Evolutionary conservation across 768 basidiomycete genomes (phyloP).

Genomic region (Suillus luteus): DNA sequence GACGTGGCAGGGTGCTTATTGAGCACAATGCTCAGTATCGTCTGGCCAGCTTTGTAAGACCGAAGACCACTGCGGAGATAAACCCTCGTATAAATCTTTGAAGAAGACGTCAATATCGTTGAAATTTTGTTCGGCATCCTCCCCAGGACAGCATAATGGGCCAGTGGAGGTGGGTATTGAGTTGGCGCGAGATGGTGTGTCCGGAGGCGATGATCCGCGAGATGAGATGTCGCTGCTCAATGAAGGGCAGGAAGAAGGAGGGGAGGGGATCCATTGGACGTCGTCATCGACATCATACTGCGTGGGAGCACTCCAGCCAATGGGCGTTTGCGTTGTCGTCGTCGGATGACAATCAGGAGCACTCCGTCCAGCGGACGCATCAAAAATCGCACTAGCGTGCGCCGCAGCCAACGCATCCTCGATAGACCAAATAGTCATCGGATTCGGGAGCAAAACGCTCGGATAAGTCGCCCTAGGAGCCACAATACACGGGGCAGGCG

Average conservation of each 20-base stretch:
- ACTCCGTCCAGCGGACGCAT: neutral
- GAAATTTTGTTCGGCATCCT: neutral
- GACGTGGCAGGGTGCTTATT: neutral
- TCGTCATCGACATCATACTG: neutral
- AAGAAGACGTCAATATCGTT: neutral
- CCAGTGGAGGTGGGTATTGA: neutral
- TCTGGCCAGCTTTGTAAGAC: no score
- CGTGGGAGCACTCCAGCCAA: neutral
- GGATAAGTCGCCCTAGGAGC: neutral
- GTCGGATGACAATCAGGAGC: neutral
- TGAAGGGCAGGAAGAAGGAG: neutral
- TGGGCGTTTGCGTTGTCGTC: neutral
- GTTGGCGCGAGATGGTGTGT: neutral
- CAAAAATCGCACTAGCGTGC: neutral
- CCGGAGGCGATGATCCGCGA: neutral
- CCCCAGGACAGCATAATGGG: neutral
- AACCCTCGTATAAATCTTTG: neutral
- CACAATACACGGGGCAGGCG: neutral
- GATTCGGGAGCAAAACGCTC: conserved; percentile 2
- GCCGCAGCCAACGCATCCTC: neutral
- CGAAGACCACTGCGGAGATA: neutral
- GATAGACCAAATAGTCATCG: neutral
- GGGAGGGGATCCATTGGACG: neutral
- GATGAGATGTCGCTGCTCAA: neutral
- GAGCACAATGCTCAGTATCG: neutral